Evolutionary conservation across 2,329 filamentous ascomycete genomes (phyloP).

Genomic region (Hymenoscyphus repandus): DNA sequence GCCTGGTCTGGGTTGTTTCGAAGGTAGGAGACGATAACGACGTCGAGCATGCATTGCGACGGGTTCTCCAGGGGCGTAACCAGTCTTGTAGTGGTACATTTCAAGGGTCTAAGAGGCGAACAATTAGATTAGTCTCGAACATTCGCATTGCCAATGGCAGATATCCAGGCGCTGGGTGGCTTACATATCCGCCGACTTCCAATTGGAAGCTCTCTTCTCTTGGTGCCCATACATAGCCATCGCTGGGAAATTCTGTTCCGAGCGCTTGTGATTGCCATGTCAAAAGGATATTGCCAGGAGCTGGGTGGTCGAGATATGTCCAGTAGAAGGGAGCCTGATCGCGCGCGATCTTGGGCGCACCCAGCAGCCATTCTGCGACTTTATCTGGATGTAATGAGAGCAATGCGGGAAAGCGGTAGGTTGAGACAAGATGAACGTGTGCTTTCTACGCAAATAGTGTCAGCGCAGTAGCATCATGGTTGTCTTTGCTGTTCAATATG

Average conservation of each 20-base stretch:
- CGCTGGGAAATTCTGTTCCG: slow-evolving; percentile 73
- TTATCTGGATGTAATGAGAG: slow-evolving; percentile 68
- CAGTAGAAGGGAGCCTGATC: slow-evolving; percentile 85
- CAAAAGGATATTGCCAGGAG: slow-evolving; percentile 75
- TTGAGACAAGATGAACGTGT: slow-evolving; percentile 86
- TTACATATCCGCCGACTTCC: slow-evolving; percentile 63
- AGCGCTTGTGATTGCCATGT: slow-evolving; percentile 81
- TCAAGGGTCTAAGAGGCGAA: slow-evolving; percentile 65
- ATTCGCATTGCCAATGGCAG: no score
- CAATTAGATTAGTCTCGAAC: not conserved
- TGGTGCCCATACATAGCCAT: slow-evolving; percentile 89
- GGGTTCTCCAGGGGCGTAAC: slow-evolving; percentile 72
- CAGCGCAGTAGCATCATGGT: slow-evolving; percentile 13
- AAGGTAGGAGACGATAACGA: slow-evolving; percentile 78
- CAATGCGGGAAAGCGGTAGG: slow-evolving; percentile 71
- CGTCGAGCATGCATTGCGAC: slow-evolving; percentile 72
- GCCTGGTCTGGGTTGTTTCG: slow-evolving; percentile 63
- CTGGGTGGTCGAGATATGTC: slow-evolving; percentile 81
- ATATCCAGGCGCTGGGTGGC: slow-evolving; percentile 19
- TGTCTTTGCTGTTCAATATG: not conserved
- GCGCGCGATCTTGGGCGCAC: slow-evolving; percentile 79
- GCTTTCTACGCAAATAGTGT: slow-evolving; percentile 21
- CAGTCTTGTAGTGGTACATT: slow-evolving; percentile 75
- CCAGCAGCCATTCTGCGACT: slow-evolving; percentile 76
- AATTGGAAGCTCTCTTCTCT: slow-evolving; percentile 72